phyloP scores from a whole-genome alignment of 148 eudicot species.

The Persicaria tinctoria region DNA sequence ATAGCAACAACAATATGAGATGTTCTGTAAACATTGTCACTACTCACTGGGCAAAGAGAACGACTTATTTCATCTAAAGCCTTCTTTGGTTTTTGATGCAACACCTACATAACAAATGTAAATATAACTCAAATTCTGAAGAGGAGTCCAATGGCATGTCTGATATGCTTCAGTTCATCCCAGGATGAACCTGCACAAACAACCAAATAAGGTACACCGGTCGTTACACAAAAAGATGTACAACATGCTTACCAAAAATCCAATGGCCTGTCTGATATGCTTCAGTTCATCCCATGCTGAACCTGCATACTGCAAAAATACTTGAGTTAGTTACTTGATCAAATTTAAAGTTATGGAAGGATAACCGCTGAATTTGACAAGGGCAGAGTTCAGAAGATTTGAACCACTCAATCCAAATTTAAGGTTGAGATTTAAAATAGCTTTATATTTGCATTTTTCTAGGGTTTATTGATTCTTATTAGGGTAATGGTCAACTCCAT shows the following conservation, averaged over 20 bases:
- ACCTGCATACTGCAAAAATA: conserved; percentile 72
- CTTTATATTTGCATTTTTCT: too few species aligned
- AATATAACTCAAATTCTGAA: not conserved
- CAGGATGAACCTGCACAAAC: too few species aligned
- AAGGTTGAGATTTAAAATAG: too few species aligned
- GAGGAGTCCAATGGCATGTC: not conserved
- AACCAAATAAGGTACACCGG: too few species aligned
- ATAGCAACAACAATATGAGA: not conserved
- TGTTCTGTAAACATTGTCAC: not conserved
- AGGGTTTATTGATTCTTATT: too few species aligned
- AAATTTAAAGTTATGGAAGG: not conserved
- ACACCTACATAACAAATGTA: conserved; percentile 42
- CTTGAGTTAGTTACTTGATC: not conserved
- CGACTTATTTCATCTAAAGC: conserved; percentile 76
- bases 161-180: not conserved
- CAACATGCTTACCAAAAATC: conserved; percentile 54
- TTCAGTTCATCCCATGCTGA: conserved; percentile 95
- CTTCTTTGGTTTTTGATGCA: conserved; percentile 93
- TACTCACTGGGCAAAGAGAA: conserved; percentile 81
- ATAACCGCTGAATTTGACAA: too few species aligned
- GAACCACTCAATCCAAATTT: too few species aligned
- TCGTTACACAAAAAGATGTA: not conserved
- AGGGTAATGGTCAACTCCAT: too few species aligned
- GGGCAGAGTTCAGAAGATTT: too few species aligned
- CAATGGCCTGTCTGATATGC: conserved; percentile 96